phyloP scores from a whole-genome alignment of 768 basidiomycete species.

The Trametes cubensis region DNA sequence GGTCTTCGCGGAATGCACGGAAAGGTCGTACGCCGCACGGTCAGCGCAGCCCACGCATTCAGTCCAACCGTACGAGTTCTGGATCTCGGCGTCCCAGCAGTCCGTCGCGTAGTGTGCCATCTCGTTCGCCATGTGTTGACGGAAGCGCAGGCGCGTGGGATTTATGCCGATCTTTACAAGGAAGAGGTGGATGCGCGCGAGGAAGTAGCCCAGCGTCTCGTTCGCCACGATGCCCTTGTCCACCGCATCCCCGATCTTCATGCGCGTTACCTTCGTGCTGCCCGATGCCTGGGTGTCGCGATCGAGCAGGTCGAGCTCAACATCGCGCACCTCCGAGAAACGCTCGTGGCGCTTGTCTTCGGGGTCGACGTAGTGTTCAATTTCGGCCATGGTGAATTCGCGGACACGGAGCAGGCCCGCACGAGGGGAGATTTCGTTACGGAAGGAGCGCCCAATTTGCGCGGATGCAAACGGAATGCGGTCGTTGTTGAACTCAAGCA shows the following conservation, averaged over 20 bases:
- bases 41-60: conserved; percentile 99
- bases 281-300: conserved; percentile 83
- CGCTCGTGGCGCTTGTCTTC: conserved; percentile 82
- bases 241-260: conserved; percentile 90
- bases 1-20: conserved; percentile 84
- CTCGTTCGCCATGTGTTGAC: conserved; percentile 98
- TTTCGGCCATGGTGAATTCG: conserved; percentile 99
- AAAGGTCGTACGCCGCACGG: conserved; percentile 94
- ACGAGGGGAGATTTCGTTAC: conserved; percentile 97
- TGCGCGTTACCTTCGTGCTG: conserved; percentile 58
- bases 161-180: conserved; percentile 90
- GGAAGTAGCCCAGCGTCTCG: conserved; percentile 96
- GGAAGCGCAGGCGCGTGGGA: conserved; percentile 80
- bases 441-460: conserved; percentile 93
- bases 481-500: conserved; percentile 98
- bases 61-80: conserved; percentile 91
- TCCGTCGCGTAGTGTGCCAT: conserved; percentile 99
- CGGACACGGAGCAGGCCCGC: conserved; percentile 95
- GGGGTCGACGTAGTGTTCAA: conserved; percentile 98
- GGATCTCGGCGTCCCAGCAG: conserved; percentile 99
- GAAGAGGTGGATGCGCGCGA: conserved; percentile 90
- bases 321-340: conserved; percentile 80
- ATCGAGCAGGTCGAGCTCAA: conserved; percentile 77
- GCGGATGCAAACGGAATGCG: conserved; percentile 96
- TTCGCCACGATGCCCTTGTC: conserved; percentile 87